These are phyloP conservation scores for Podaxis sp. DNA, from an alignment of 768 basidiomycete genomes.

Conservation along the genomic window DNA sequence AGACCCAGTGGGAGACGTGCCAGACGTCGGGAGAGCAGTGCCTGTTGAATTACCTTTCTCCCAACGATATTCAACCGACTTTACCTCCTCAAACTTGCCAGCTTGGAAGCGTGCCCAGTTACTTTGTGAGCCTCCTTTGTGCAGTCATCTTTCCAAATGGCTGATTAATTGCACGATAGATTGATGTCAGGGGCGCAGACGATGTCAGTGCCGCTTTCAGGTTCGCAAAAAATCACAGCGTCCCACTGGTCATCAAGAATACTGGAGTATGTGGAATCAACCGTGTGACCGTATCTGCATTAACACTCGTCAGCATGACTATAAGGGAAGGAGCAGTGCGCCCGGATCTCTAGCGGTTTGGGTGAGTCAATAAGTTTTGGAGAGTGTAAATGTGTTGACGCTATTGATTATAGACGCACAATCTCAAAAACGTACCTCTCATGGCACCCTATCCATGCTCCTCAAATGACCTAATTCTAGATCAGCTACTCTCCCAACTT, in stretches of 20 bases:
- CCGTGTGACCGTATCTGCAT: background rate
- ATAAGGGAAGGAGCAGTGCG: constrained; percentile 43
- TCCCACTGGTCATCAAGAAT: constrained; percentile 47
- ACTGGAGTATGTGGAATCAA: constrained; percentile 36
- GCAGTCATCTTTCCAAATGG: background rate
- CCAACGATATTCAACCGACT: constrained; percentile 21
- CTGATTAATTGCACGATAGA: constrained; percentile 17
- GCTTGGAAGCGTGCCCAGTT: constrained; percentile 31
- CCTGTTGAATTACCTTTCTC: constrained; percentile 36
- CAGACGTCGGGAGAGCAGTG: constrained; percentile 42
- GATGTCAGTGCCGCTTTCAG: constrained; percentile 41
- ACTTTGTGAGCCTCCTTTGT: constrained; percentile 25
- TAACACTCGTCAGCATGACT: constrained; percentile 36
- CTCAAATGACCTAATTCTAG: constrained; percentile 15
- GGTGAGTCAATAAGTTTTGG: constrained; percentile 23
- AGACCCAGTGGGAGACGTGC: constrained; percentile 53
- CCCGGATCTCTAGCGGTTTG: constrained; percentile 39
- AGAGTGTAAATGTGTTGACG: background rate
- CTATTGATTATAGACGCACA: constrained; percentile 28
- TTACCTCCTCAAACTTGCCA: constrained; percentile 27
- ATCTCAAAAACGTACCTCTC: constrained; percentile 30
- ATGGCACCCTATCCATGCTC: background rate
- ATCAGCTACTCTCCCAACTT: constrained; percentile 31
- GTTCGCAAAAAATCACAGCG: constrained; percentile 33
- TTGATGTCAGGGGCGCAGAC: constrained; percentile 33